phyloP scores from a whole-genome alignment of 306 rosid genomes.

The Trichosanthes truncata region DNA sequence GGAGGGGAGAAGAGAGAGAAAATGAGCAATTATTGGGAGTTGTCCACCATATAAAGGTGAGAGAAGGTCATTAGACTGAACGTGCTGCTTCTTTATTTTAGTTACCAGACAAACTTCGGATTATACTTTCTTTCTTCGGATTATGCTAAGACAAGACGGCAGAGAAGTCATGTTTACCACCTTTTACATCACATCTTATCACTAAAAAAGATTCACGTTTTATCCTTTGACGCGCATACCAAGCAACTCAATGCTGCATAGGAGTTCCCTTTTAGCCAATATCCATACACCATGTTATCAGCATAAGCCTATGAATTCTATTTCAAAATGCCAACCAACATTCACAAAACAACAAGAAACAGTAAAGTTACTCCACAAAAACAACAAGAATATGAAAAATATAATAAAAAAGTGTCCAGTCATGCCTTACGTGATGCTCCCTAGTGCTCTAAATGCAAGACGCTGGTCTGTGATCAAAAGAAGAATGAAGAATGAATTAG shows the following conservation, averaged over 20 bases:
- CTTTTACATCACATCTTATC: not conserved
- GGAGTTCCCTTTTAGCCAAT: slow-evolving; percentile 56
- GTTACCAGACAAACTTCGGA: not conserved
- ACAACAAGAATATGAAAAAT: no score
- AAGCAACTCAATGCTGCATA: slow-evolving; percentile 65
- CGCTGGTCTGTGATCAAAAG: no score
- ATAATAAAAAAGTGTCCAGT: no score
- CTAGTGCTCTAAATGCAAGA: no score
- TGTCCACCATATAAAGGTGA: not conserved
- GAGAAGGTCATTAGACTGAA: not conserved
- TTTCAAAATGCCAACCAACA: no score
- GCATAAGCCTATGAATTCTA: not conserved
- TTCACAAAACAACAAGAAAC: no score
- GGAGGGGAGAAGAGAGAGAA: not conserved
- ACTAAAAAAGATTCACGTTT: not conserved
- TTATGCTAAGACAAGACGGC: not conserved
- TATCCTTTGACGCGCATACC: slow-evolving; percentile 32
- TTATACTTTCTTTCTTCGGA: not conserved
- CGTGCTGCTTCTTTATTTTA: not conserved
- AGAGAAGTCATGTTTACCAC: not conserved
- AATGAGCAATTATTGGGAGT: not conserved
- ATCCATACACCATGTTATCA: slow-evolving; percentile 86
- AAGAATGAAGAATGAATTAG: no score
- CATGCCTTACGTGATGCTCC: no score
- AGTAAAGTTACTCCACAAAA: no score